Conservation (phyloP, 768 basidiomycete genomes). For the Suillus clintonianus region DNA sequence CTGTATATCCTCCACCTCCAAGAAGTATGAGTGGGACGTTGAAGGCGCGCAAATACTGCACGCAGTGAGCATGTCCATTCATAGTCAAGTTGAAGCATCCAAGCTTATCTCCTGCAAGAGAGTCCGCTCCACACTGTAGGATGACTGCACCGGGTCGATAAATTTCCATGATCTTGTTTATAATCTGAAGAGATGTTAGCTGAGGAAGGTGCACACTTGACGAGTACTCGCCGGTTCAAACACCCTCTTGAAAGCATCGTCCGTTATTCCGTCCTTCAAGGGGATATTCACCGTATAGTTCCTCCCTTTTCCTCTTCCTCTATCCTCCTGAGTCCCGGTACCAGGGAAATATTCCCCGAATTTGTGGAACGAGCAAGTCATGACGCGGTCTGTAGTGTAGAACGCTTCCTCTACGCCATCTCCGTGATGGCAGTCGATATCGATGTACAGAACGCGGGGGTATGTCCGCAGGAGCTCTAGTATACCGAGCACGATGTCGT, state of each 20-base stretch:
- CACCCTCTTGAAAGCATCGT: slow-evolving; percentile 83
- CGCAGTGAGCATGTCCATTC: slow-evolving; percentile 92
- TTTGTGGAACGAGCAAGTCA: slow-evolving; percentile 97
- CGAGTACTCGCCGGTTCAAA: slow-evolving; percentile 79
- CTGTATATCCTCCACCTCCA: slow-evolving; percentile 96
- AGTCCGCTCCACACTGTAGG: slow-evolving; percentile 95
- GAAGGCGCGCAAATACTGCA: slow-evolving; percentile 80
- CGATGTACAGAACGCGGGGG: slow-evolving; percentile 92
- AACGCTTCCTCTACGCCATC: slow-evolving; percentile 99
- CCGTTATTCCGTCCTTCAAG: slow-evolving; percentile 90
- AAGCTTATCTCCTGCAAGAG: slow-evolving; percentile 91
- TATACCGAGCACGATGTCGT: slow-evolving; percentile 94
- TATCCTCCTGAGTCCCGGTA: slow-evolving; percentile 81
- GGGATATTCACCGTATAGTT: slow-evolving; percentile 94
- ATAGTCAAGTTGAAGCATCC: slow-evolving; percentile 96
- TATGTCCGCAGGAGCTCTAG: slow-evolving; percentile 87
- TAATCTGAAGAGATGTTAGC: slow-evolving; percentile 50
- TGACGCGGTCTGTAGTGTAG: slow-evolving; percentile 95
- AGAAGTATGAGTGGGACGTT: slow-evolving; percentile 88
- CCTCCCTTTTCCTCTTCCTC: slow-evolving; percentile 80
- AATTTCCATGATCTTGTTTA: slow-evolving; percentile 83
- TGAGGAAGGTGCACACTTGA: not conserved
- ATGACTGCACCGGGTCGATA: slow-evolving; percentile 87
- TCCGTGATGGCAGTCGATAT: slow-evolving; percentile 98
- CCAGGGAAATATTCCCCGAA: slow-evolving; percentile 85